Conservation (phyloP, 2,329 filamentous ascomycete species). For the Ceratocystis harringtonii region DNA sequence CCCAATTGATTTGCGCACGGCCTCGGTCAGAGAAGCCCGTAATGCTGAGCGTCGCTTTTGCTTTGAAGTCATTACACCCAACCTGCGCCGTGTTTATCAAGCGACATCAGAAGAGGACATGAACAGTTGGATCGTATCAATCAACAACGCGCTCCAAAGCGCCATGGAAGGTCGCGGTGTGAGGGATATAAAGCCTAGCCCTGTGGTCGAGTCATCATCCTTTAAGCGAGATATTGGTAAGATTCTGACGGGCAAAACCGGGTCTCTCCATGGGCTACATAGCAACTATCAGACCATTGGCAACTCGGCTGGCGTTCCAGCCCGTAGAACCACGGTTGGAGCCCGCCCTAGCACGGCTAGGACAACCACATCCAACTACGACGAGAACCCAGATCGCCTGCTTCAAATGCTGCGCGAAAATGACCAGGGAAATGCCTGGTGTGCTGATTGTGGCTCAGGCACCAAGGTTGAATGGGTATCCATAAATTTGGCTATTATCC, state of each 20-base stretch:
- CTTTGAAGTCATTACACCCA: slow-evolving; percentile 95
- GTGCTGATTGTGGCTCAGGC: slow-evolving; percentile 83
- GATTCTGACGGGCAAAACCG: slow-evolving; percentile 81
- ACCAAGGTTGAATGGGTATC: slow-evolving; percentile 98
- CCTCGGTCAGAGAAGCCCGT: slow-evolving; percentile 86
- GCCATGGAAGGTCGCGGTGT: slow-evolving; percentile 71
- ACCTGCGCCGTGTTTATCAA: slow-evolving; percentile 92
- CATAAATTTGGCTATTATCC: slow-evolving; percentile 87
- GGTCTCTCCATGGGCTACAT: slow-evolving; percentile 45
- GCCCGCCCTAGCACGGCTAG: slow-evolving; percentile 62
- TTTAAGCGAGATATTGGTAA: slow-evolving; percentile 79
- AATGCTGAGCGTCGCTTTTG: slow-evolving; percentile 92
- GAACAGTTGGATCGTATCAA: slow-evolving; percentile 87
- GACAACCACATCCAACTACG: slow-evolving; percentile 54
- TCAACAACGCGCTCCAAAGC: slow-evolving; percentile 94
- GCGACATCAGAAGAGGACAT: slow-evolving; percentile 97
- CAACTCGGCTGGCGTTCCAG: slow-evolving; percentile 42
- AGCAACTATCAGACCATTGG: slow-evolving; percentile 34
- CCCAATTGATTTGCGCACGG: slow-evolving; percentile 91
- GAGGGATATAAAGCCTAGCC: slow-evolving; percentile 34
- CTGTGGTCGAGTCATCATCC: slow-evolving; percentile 31
- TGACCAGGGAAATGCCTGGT: slow-evolving; percentile 85
- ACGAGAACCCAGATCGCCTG: slow-evolving; percentile 72
- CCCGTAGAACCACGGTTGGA: slow-evolving; percentile 79
- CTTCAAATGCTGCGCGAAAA: slow-evolving; percentile 76